phyloP scores from a whole-genome alignment of 441 rosid species.

The Populus hybrid region DNA sequence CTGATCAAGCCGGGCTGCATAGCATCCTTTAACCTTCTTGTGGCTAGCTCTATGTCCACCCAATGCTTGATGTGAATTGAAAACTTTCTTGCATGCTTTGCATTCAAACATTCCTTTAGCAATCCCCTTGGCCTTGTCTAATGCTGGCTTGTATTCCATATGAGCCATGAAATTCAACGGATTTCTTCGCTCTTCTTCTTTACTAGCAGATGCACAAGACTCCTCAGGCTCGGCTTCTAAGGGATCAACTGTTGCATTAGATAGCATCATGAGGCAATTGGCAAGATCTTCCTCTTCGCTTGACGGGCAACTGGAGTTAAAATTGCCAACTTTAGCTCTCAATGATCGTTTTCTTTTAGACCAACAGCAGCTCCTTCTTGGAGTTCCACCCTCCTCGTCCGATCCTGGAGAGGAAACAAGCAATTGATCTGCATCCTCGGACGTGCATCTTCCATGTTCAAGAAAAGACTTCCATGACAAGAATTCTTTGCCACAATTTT shows the following conservation, averaged over 20 bases:
- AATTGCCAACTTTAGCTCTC: conserved; percentile 39
- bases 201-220: conserved; percentile 69
- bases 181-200: conserved; percentile 54
- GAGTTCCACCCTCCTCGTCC: conserved; percentile 33
- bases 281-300: conserved; percentile 96
- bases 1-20: conserved; percentile 65
- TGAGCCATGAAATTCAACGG: conserved; percentile 36
- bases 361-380: conserved; percentile 41
- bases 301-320: conserved; percentile 40
- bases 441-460: conserved; percentile 61
- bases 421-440: conserved; percentile 44
- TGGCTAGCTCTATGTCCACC: conserved; percentile 99
- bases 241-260: conserved; percentile 61
- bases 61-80: conserved; percentile 94
- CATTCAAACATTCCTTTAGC: conserved; percentile 73
- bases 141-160: conserved; percentile 19
- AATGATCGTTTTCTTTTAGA: conserved; percentile 58
- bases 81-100: conserved; percentile 94
- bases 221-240: conserved; percentile 45
- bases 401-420: conserved; percentile 45
- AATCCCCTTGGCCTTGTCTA: conserved; percentile 40
- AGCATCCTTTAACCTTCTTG: conserved; percentile 97
- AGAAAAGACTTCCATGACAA: conserved; percentile 70
- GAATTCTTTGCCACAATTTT: conserved; percentile 66
- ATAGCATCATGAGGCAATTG: conserved; percentile 83